These are phyloP conservation scores for Amaranthus cruentus DNA, from an alignment of 148 eudicot species.

Conservation along the genomic window DNA sequence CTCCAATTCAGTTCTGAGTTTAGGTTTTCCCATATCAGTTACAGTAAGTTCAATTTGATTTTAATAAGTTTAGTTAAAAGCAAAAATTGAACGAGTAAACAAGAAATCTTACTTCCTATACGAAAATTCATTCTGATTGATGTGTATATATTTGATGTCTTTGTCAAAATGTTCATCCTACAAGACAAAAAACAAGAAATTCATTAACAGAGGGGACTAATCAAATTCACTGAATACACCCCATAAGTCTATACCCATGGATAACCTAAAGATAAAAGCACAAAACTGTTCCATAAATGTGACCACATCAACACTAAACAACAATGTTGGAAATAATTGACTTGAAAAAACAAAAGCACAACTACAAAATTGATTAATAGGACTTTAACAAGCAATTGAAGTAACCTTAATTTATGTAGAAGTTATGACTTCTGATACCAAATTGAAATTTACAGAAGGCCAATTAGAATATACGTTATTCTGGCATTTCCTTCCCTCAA, in stretches of 20 bases:
- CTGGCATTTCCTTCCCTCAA: background rate
- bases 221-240: background rate
- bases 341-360: background rate
- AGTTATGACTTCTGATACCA: background rate
- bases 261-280: background rate
- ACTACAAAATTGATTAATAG: background rate
- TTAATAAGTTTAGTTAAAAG: too few relatives aligned
- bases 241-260: background rate
- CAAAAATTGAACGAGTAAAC: background rate
- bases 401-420: background rate
- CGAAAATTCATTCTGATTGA: slow-evolving; percentile 34
- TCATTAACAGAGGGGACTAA: background rate
- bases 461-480: background rate
- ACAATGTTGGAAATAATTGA: background rate
- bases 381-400: background rate
- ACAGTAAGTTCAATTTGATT: too few relatives aligned
- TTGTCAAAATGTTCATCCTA: slow-evolving; percentile 27
- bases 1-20: too few relatives aligned
- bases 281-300: background rate
- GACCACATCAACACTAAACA: background rate
- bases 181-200: slow-evolving; percentile 9
- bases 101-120: slow-evolving; percentile 35
- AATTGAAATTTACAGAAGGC: background rate
- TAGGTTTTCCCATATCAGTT: too few relatives aligned
- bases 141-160: slow-evolving; percentile 27